These are phyloP conservation scores for Tuber magnatum DNA, from an alignment of 495 filamentous ascomycete species.

Conservation along the genomic window DNA sequence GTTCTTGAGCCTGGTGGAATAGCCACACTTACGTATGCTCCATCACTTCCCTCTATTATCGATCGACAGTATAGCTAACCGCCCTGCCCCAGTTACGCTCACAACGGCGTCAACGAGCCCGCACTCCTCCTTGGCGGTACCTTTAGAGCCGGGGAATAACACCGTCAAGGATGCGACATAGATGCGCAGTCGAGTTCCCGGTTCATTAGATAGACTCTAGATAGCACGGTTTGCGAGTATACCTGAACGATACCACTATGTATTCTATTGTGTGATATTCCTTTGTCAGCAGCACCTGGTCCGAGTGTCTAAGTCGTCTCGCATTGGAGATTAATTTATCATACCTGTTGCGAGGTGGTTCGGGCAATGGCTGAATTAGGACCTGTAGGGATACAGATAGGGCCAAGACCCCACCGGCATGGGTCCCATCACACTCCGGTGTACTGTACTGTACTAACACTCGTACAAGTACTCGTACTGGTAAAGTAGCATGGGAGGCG, in stretches of 20 bases:
- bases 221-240: background rate
- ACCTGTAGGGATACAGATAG: background rate
- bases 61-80: conserved; percentile 16
- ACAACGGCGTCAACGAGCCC: conserved; percentile 60
- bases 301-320: background rate
- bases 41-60: background rate
- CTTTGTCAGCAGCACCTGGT: background rate
- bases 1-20: conserved; percentile 79
- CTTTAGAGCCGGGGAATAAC: conserved; percentile 38
- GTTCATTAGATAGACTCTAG: background rate
- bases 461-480: too few relatives aligned
- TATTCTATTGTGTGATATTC: background rate
- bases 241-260: background rate
- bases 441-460: background rate
- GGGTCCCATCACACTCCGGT: background rate
- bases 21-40: conserved; percentile 61
- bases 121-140: conserved; percentile 57
- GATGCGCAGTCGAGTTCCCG: background rate
- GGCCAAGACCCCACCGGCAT: background rate
- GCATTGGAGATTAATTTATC: background rate
- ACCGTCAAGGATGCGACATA: background rate
- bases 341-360: background rate
- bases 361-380: background rate
- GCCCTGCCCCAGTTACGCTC: conserved; percentile 53
- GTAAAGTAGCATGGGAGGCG: background rate